These are phyloP conservation scores for Erodium maritimum DNA, from an alignment of 345 rosid genomes.

Conservation along the genomic window DNA sequence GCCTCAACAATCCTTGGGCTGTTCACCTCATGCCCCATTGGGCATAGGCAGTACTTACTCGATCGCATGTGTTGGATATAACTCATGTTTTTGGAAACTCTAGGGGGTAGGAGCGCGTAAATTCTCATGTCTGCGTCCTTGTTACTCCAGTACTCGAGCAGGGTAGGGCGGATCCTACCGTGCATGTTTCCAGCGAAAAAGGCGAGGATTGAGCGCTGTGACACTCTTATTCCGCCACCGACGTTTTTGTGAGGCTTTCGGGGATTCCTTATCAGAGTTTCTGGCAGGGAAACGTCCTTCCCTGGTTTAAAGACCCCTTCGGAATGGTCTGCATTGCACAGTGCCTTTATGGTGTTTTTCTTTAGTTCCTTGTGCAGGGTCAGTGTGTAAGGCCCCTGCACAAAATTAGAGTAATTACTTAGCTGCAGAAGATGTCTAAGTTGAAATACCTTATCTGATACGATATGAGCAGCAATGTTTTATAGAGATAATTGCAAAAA, in stretches of 20 bases:
- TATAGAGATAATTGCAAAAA: too few relatives aligned
- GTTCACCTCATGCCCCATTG: slow-evolving; percentile 89
- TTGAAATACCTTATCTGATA: background rate
- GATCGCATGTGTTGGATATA: slow-evolving; percentile 86
- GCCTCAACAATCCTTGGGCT: slow-evolving; percentile 88
- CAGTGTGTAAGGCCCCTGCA: slow-evolving; percentile 80
- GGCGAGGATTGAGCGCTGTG: slow-evolving; percentile 77
- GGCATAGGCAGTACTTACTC: slow-evolving; percentile 74
- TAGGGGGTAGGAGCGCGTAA: slow-evolving; percentile 48
- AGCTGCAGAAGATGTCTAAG: background rate
- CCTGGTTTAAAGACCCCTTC: slow-evolving; percentile 52
- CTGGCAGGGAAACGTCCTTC: slow-evolving; percentile 75
- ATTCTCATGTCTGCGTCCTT: slow-evolving; percentile 76
- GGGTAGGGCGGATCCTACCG: slow-evolving; percentile 70
- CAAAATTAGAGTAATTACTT: background rate
- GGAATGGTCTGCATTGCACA: slow-evolving; percentile 74
- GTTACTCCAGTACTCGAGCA: slow-evolving; percentile 62
- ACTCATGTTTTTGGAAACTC: slow-evolving; percentile 47
- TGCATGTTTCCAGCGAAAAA: slow-evolving; percentile 88
- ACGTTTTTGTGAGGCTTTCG: slow-evolving; percentile 46
- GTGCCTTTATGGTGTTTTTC: slow-evolving; percentile 55
- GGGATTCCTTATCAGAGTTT: slow-evolving; percentile 67
- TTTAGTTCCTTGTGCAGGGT: slow-evolving; percentile 50
- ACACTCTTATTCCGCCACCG: slow-evolving; percentile 64
- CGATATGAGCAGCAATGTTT: too few relatives aligned